Conservation (phyloP, 352 stramenopile species). For the Phytopythium mirpurense region DNA sequence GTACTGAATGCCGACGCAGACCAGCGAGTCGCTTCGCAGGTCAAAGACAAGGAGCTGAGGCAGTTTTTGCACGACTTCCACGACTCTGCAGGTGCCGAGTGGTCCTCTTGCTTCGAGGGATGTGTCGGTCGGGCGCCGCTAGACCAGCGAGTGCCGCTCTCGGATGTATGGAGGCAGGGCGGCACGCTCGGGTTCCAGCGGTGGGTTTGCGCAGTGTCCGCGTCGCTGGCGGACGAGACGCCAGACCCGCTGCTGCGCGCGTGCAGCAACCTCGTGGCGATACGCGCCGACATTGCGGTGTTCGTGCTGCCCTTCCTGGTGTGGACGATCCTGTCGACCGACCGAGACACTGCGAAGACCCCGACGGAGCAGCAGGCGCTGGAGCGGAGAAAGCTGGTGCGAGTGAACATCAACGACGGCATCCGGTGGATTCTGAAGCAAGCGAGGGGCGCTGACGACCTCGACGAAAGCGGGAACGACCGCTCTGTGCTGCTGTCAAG, state of each 20-base stretch:
- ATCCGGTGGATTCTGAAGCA: conserved; percentile 30
- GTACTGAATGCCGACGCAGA: conserved; percentile 40
- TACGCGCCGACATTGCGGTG: conserved; percentile 54
- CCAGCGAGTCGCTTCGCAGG: conserved; percentile 26
- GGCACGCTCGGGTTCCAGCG: conserved; percentile 31
- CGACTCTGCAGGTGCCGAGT: conserved; percentile 40
- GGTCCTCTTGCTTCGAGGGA: conserved; percentile 26
- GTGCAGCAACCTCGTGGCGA: conserved; percentile 31
- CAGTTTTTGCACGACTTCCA: conserved; percentile 52
- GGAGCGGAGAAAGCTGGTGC: neutral
- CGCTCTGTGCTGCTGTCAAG: neutral
- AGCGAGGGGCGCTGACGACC: neutral
- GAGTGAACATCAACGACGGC: conserved; percentile 11
- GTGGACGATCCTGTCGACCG: conserved; percentile 23
- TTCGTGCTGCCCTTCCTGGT: conserved; percentile 77
- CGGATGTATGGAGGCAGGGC: conserved; percentile 30
- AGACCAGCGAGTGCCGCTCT: neutral
- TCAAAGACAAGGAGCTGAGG: conserved; percentile 61
- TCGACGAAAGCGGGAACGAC: neutral
- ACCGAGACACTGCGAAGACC: neutral
- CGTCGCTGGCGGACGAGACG: conserved; percentile 30
- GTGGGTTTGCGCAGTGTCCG: conserved; percentile 56
- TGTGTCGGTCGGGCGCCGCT: neutral
- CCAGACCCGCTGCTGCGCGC: conserved; percentile 43
- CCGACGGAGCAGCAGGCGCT: neutral